These are phyloP conservation scores for Metschnikowia hibisci DNA, from an alignment of 805 yeast species.

Conservation along the genomic window DNA sequence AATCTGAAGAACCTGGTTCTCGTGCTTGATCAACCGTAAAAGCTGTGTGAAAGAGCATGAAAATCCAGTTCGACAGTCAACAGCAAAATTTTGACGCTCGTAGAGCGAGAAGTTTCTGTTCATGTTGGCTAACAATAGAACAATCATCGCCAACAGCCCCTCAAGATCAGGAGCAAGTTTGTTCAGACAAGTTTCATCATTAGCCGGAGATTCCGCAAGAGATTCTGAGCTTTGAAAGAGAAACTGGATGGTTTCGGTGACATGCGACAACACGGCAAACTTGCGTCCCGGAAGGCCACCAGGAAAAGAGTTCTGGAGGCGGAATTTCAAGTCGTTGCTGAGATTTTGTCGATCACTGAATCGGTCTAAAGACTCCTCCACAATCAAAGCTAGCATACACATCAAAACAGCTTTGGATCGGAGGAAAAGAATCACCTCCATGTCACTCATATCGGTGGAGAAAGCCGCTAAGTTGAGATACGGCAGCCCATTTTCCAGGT, in stretches of 20 bases:
- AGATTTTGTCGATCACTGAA: conserved; percentile 2
- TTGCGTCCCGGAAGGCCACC: conserved; percentile 2
- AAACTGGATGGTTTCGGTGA: conserved; percentile 1
- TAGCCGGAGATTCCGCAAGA: conserved; percentile 16
- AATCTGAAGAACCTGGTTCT: conserved; percentile 19
- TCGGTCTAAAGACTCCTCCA: conserved; percentile 29
- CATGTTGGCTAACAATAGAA: conserved; percentile 18
- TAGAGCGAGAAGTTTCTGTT: conserved; percentile 21
- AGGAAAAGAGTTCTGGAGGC: conserved; percentile 2
- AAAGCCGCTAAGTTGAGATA: conserved; percentile 11
- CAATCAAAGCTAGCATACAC: conserved; percentile 28
- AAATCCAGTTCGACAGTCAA: conserved; percentile 18
- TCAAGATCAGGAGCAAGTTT: conserved; percentile 5
- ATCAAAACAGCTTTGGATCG: conserved; percentile 26
- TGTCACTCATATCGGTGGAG: conserved; percentile 15
- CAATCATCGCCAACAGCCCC: conserved; percentile 12
- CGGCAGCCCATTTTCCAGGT: conserved; percentile 16
- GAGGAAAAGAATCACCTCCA: conserved; percentile 16
- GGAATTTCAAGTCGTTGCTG: not conserved
- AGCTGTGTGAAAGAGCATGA: conserved; percentile 20
- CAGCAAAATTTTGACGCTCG: conserved; percentile 16
- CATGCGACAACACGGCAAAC: conserved; percentile 1
- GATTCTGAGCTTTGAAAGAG: conserved; percentile 1
- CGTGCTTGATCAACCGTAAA: conserved; percentile 16
- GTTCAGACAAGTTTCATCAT: not conserved